These are phyloP conservation scores for Ascochyta clinopodiicola DNA, from an alignment of 2,329 filamentous ascomycete genomes.

Conservation along the genomic window DNA sequence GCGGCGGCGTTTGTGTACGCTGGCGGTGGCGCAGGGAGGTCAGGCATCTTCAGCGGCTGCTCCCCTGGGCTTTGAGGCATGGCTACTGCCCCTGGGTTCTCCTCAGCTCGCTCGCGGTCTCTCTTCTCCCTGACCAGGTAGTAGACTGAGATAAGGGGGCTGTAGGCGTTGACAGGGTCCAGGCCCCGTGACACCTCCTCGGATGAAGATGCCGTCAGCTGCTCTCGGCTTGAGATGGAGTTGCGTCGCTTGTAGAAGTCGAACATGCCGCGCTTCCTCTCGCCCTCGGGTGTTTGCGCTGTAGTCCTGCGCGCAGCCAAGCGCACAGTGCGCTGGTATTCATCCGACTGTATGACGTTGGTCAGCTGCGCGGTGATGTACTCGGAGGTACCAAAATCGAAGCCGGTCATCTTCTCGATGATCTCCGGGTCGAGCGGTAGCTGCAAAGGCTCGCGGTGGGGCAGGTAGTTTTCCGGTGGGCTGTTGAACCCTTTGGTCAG, in stretches of 20 bases:
- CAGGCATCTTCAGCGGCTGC: conserved; percentile 68
- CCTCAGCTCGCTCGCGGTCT: conserved; percentile 72
- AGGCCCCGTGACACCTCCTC: conserved; percentile 82
- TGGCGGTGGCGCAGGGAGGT: conserved; percentile 80
- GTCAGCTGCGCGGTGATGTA: conserved; percentile 82
- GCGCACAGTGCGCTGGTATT: conserved; percentile 86
- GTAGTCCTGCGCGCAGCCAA: conserved; percentile 71
- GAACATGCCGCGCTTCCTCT: conserved; percentile 91
- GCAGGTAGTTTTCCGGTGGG: conserved; percentile 88
- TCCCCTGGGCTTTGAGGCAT: conserved; percentile 65
- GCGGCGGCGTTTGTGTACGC: conserved; percentile 85
- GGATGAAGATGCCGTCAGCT: conserved; percentile 79
- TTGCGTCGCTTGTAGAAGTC: conserved; percentile 97
- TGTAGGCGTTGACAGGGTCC: conserved; percentile 92
- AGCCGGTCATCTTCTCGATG: conserved; percentile 93
- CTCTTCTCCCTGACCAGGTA: conserved; percentile 96
- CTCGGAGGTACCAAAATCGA: conserved; percentile 91
- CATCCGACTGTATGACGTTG: conserved; percentile 88
- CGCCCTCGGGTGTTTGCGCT: conserved; percentile 61
- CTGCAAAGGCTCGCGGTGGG: conserved; percentile 80
- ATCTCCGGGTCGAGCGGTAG: conserved; percentile 83
- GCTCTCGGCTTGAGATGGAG: conserved; percentile 87
- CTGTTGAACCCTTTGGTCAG: conserved; percentile 89
- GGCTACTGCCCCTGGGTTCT: conserved; percentile 65
- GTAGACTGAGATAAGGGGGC: conserved; percentile 90